Evolutionary conservation across 192 early-diverging fungal species (phyloP), one percentile per base, ranked within the genome.

Genomic region (Coemansia sp.): DNA sequence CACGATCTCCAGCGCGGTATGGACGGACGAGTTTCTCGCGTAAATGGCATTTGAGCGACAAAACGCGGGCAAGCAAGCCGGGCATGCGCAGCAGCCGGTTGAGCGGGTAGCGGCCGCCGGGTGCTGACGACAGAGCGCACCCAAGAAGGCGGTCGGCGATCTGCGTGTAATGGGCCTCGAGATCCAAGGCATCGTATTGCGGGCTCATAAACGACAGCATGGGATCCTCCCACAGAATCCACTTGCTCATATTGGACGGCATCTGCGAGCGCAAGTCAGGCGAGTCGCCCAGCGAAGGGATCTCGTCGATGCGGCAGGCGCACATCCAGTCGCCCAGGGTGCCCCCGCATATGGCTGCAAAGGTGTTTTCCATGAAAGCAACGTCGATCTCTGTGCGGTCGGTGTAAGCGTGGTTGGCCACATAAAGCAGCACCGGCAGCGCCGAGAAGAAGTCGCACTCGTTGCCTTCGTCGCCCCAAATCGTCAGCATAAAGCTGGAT

Each of bases 391-490:
- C 90, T n/a, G 69, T 56, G 26, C 82, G 77, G 16, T 77, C 64
- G 36, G 88, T 89, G 75, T 94, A 92, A 4, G 87, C 88, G 67
- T 92, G 91, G 68, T 93, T 87, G 30, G 87, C 89, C 67, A 87
- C 95, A 56, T 92, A 92, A 21, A 90, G 69, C 67, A 95, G 76
- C 6, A 86, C 92, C 15, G 94, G 94, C 39, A 95, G 77, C 15
- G 90, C 79, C 0, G 93, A 93, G 69, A 86, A 91, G 75, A 94
- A 87, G 71, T 94, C 94, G 71, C 90, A 95, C 78, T 95, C 94
- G 76, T 94, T 93, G 44, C 93, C 94, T 64, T 95, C 94, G 71
- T 95, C 94, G 23, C 94, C 94, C 93, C 93, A 95, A 14, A 90
- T 87, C 1, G 93, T 94, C 48, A 93, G 89, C 84, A 95, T 92